Percentiles rank a stretch among this genome's conserved stretches.
phyloP scores from a whole-genome alignment of 2,329 filamentous ascomycete genomes.

The Colletotrichum aenigma region DNA sequence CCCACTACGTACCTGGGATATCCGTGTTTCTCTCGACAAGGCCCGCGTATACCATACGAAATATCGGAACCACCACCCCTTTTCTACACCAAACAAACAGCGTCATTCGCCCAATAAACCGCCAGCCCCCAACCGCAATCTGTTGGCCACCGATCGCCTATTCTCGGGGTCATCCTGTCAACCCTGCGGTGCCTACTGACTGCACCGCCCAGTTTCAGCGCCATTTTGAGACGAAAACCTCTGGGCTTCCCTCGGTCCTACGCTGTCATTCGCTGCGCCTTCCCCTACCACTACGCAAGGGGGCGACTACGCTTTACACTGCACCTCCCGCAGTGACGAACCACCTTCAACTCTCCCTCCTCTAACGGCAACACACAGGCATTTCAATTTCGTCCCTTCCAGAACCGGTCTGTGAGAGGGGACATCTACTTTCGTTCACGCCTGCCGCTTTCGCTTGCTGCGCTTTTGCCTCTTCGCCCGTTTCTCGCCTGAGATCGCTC shows the following conservation, averaged over 20 bases:
- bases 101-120: not conserved
- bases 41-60: not conserved
- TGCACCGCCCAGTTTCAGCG: conserved; percentile 24
- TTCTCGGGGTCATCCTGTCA: conserved; percentile 9
- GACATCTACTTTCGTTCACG: not conserved
- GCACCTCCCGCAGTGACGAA: conserved; percentile 4
- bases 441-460: conserved; percentile 5
- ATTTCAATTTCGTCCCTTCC: not conserved
- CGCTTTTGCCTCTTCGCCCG: not conserved
- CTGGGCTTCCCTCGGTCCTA: not conserved
- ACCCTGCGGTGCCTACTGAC: conserved; percentile 1
- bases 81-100: not conserved
- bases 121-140: not conserved
- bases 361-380: conserved; percentile 7
- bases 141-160: conserved; percentile 5
- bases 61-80: conserved; percentile 5
- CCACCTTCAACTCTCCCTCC: not conserved
- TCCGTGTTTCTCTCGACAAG: conserved; percentile 9
- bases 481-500: not conserved
- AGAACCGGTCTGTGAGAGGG: not conserved
- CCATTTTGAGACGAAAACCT: conserved; percentile 17
- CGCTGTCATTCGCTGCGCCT: conserved; percentile 1
- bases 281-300: conserved; percentile 5
- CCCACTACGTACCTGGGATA: conserved; percentile 1
- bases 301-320: conserved; percentile 1